A percentile compares a stretch with the other conserved stretches of the same genome.
These are phyloP conservation scores for Symbiotaphrina buchneri DNA, from an alignment of 495 filamentous ascomycete species.

Conservation along the genomic window DNA sequence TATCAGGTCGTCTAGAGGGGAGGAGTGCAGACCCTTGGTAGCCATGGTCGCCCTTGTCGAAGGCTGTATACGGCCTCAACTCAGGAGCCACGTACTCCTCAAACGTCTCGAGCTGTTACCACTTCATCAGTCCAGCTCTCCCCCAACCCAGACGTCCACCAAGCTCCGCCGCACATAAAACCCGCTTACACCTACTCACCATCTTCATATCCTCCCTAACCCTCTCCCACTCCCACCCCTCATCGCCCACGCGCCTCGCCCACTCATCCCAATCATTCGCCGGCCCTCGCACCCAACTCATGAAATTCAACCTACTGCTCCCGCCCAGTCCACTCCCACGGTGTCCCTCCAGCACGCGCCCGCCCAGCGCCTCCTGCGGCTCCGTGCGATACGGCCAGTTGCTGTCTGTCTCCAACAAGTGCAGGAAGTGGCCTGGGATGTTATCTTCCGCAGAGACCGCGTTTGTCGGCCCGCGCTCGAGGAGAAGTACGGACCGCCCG, in stretches of 20 bases:
- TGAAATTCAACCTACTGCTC: constrained; percentile 23
- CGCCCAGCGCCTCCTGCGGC: constrained; percentile 9
- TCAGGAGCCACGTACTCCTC: constrained; percentile 7
- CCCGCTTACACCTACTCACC: no score
- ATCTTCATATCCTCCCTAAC: constrained; percentile 20
- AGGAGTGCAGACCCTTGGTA: no score
- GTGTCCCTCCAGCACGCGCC: no score
- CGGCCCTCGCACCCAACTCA: constrained; percentile 21
- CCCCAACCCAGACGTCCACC: no score
- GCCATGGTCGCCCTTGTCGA: constrained; percentile 7
- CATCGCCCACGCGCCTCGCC: constrained; percentile 20
- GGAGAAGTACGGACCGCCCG: no score
- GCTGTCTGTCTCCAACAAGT: no score
- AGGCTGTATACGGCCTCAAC: constrained; percentile 8
- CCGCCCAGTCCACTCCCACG: constrained; percentile 22
- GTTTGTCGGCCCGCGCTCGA: no score
- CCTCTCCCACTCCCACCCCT: constrained; percentile 19
- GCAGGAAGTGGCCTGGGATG: no score
- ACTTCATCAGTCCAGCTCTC: constrained; percentile 10
- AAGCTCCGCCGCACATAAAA: no score
- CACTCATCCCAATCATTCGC: constrained; percentile 11
- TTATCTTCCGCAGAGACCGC: no score
- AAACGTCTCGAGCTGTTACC: constrained; percentile 12
- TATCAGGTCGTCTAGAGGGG: no score
- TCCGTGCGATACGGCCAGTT: constrained; percentile 4